A percentile compares a stretch with the other conserved stretches of the same genome.
Conservation (phyloP, 257 asterid genomes). For the Gentiana straminea region DNA sequence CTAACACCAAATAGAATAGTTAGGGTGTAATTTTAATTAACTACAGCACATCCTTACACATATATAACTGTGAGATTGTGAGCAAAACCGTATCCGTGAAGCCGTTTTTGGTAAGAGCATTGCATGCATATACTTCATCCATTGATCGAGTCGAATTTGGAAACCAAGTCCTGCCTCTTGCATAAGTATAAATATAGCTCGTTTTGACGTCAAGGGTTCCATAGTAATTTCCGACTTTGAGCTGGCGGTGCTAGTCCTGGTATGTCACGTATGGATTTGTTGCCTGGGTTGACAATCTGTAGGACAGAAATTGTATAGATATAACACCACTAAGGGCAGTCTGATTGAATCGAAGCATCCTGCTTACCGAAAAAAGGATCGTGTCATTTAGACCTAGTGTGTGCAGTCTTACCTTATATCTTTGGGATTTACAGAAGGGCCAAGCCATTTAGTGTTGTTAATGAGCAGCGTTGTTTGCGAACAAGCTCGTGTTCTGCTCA, state of each 20-base stretch:
- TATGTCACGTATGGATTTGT: conserved; percentile 76
- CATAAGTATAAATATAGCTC: background rate
- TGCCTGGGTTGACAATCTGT: conserved; percentile 80
- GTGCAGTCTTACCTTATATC: no score
- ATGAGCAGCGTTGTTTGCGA: no score
- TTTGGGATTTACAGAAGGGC: no score
- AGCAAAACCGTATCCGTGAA: background rate
- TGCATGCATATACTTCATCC: background rate
- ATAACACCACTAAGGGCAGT: no score
- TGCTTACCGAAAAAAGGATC: no score
- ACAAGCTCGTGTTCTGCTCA: no score
- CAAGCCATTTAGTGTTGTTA: no score
- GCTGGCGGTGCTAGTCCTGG: conserved; percentile 99
- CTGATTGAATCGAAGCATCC: no score
- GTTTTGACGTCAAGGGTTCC: conserved; percentile 27
- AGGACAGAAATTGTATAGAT: conserved; percentile 5
- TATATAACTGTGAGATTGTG: background rate
- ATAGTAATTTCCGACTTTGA: conserved; percentile 64
- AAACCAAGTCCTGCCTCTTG: conserved; percentile 1
- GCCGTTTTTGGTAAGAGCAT: conserved; percentile 2
- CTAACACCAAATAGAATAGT: no score
- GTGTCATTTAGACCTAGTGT: no score
- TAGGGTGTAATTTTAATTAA: no score
- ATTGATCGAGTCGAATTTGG: conserved; percentile 3
- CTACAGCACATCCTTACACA: background rate